Evolutionary conservation across 805 yeast genomes (phyloP).

Genomic region (Wickerhamomyces pijperi): DNA sequence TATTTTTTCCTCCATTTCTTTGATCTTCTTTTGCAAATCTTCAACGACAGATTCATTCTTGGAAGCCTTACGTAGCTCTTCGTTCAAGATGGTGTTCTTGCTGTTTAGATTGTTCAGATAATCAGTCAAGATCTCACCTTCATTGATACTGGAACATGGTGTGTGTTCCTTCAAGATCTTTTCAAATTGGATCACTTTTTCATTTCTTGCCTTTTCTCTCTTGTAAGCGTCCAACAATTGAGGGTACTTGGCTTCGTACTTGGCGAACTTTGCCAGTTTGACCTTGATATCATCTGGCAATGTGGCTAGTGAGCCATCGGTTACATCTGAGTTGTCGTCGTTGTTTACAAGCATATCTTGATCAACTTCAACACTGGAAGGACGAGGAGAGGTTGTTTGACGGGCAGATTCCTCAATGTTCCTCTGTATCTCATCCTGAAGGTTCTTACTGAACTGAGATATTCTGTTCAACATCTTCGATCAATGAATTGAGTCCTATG

Average conservation of each 20-base stretch:
- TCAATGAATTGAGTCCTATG: no score
- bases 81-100: conserved; percentile 48
- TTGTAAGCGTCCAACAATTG: conserved; percentile 75
- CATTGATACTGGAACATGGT: conserved; percentile 67
- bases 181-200: conserved; percentile 53
- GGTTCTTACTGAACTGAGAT: conserved; percentile 51
- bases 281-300: conserved; percentile 42
- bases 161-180: conserved; percentile 65
- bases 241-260: conserved; percentile 89
- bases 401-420: conserved; percentile 22
- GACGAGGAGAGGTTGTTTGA: conserved; percentile 3
- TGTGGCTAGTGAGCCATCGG: conserved; percentile 16
- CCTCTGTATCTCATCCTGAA: conserved; percentile 49
- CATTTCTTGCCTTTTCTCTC: conserved; percentile 58
- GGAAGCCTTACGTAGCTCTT: conserved; percentile 43
- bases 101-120: conserved; percentile 53
- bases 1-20: background rate
- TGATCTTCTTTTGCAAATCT: background rate
- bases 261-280: conserved; percentile 63
- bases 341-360: background rate
- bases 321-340: conserved; percentile 1
- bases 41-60: conserved; percentile 4
- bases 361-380: background rate
- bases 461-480: conserved; percentile 21
- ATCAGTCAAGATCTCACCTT: conserved; percentile 58